Conservation (phyloP, 371 early-diverging fungal species). For the Circinella minor region DNA sequence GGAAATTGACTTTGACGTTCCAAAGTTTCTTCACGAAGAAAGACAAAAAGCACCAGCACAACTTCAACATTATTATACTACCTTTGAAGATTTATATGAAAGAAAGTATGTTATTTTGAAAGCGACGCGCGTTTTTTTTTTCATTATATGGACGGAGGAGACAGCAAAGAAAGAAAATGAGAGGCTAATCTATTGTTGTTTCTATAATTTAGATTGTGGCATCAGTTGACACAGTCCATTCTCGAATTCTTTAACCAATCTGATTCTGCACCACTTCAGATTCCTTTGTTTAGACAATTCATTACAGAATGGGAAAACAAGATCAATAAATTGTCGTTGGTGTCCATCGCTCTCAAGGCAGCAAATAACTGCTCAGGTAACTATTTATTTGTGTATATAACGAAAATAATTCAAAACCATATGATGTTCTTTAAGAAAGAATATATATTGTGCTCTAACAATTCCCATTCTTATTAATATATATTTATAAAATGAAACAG, state of each 20-base stretch:
- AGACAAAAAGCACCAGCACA: constrained; percentile 70
- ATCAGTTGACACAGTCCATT: constrained; percentile 88
- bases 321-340: constrained; percentile 92
- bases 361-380: constrained; percentile 78
- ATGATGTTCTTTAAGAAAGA: too few species aligned
- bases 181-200: not conserved
- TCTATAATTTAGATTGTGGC: constrained; percentile 83
- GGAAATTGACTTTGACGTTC: constrained; percentile 86
- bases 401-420: too few species aligned
- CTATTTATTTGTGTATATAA: not conserved
- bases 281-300: constrained; percentile 88
- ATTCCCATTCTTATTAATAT: not conserved
- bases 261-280: constrained; percentile 76
- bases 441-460: too few species aligned
- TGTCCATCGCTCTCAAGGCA: constrained; percentile 79
- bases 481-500: constrained; percentile 35
- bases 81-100: constrained; percentile 91
- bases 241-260: constrained; percentile 80
- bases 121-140: constrained; percentile 5
- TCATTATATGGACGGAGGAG: too few species aligned
- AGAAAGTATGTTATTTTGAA: constrained; percentile 73
- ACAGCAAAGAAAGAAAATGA: not conserved
- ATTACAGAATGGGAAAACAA: constrained; percentile 91
- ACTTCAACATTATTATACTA: constrained; percentile 74
- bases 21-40: constrained; percentile 72